phyloP scores from a whole-genome alignment of 257 asterid species.

The Solanum paucissectum region DNA sequence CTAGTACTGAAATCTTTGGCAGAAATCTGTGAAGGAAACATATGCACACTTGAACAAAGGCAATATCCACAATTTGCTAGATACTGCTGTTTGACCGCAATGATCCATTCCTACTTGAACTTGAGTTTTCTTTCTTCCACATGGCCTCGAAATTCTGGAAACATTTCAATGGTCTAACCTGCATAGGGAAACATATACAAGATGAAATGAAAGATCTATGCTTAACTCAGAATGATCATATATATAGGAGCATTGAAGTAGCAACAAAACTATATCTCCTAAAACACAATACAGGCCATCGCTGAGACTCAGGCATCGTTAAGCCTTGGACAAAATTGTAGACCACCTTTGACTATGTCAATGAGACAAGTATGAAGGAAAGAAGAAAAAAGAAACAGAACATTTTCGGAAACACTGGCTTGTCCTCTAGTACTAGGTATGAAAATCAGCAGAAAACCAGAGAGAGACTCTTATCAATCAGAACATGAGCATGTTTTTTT shows the following conservation, averaged over 20 bases:
- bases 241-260: not conserved
- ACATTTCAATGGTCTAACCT: constrained; percentile 77
- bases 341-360: not conserved
- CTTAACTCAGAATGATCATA: not conserved
- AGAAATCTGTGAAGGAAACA: not conserved
- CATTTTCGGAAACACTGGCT: not conserved
- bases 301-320: not conserved
- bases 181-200: constrained; percentile 5
- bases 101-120: constrained; percentile 25
- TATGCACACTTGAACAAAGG: not conserved
- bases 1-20: not conserved
- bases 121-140: constrained; percentile 44
- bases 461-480: not conserved
- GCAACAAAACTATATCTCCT: not conserved
- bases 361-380: not conserved
- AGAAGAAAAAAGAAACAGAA: not conserved
- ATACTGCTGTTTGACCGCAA: constrained; percentile 26
- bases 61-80: not conserved
- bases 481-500: not conserved
- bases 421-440: not conserved
- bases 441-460: not conserved
- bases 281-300: not conserved
- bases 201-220: not conserved
- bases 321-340: not conserved
- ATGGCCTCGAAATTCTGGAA: constrained; percentile 44